Evolutionary conservation across 352 stramenopile species (phyloP).

Genomic region (Globisporangium rhizosaccharum): DNA sequence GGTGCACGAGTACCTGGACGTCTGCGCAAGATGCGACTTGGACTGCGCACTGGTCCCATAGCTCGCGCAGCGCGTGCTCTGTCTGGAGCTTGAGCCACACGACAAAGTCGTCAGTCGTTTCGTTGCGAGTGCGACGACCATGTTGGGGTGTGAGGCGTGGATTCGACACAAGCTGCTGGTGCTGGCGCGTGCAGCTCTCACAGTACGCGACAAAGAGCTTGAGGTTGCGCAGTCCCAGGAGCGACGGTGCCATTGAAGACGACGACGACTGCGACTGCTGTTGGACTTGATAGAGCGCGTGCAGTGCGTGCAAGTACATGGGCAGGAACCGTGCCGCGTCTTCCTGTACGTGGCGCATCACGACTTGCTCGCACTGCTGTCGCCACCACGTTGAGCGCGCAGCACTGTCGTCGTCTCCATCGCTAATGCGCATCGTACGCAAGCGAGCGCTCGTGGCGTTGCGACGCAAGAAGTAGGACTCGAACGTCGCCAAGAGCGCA

Average conservation of each 20-base stretch:
- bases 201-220: conserved; percentile 29
- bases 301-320: conserved; percentile 40
- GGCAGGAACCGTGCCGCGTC: conserved; percentile 32
- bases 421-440: conserved; percentile 1
- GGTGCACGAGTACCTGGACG: neutral
- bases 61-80: conserved; percentile 30
- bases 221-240: conserved; percentile 36
- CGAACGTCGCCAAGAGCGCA: conserved; percentile 23
- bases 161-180: neutral
- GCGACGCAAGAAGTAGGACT: conserved; percentile 23
- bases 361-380: conserved; percentile 20
- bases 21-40: neutral
- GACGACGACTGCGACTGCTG: conserved; percentile 19
- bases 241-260: conserved; percentile 17
- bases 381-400: conserved; percentile 10
- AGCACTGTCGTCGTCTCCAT: conserved; percentile 9
- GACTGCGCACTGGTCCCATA: conserved; percentile 29
- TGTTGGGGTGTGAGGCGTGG: neutral
- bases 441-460: neutral
- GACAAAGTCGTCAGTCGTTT: conserved; percentile 13
- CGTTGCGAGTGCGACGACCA: neutral
- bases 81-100: conserved; percentile 38
- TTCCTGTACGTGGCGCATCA: conserved; percentile 21
- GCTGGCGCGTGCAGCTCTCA: neutral
- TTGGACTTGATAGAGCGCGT: conserved; percentile 50